Conservation (phyloP, 208 protist species). For the Trypanosomatidae sp. region DNA sequence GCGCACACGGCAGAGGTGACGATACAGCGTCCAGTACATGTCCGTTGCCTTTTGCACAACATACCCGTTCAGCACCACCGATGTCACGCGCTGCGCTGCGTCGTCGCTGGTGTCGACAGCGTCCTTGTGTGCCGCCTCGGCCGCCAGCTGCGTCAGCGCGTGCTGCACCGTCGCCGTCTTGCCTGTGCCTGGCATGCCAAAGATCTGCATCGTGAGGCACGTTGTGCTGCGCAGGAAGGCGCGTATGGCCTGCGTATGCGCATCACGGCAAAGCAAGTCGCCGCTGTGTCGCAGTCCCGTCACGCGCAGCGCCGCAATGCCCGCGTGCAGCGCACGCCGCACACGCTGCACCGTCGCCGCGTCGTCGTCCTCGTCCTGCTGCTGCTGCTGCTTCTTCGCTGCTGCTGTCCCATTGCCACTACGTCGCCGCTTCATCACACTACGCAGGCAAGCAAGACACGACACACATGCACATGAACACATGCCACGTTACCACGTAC, state of each 20-base stretch:
- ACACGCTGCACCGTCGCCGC: too few relatives aligned
- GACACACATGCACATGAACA: background rate
- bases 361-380: too few relatives aligned
- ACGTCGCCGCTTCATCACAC: too few relatives aligned
- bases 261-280: slow-evolving; percentile 64
- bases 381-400: too few relatives aligned
- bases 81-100: too few relatives aligned
- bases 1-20: slow-evolving; percentile 49
- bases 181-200: slow-evolving; percentile 85
- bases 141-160: slow-evolving; percentile 36
- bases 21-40: slow-evolving; percentile 79
- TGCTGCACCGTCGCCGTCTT: slow-evolving; percentile 79
- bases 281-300: slow-evolving; percentile 35
- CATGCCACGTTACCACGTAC: background rate
- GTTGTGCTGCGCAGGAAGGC: slow-evolving; percentile 51
- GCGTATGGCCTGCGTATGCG: slow-evolving; percentile 39
- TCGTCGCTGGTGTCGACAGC: background rate
- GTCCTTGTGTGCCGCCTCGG: slow-evolving; percentile 9
- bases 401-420: too few relatives aligned
- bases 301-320: slow-evolving; percentile 57
- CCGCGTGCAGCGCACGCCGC: slow-evolving; percentile 35
- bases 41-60: slow-evolving; percentile 79
- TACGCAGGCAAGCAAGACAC: background rate
- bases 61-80: slow-evolving; percentile 84
- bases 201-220: slow-evolving; percentile 78